Evolutionary conservation across 2,329 filamentous ascomycete species (phyloP), one percentile per base, ranked within the genome.

Genomic region (Aspergillus sp.): DNA sequence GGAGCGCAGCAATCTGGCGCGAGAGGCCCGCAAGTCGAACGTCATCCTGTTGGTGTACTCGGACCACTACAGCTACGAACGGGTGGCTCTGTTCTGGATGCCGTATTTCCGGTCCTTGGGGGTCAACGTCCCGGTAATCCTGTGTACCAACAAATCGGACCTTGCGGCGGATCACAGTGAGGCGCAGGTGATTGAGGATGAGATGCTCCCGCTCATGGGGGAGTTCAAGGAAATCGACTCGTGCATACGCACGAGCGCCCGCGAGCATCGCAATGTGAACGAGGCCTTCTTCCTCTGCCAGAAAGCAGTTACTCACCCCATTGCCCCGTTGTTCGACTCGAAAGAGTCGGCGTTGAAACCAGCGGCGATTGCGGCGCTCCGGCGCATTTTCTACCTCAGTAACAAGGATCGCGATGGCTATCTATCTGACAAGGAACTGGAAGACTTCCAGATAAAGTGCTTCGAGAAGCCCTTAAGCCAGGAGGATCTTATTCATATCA

Each of bases 141-240:
- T 98, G 35, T 96, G 91, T 53, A 86, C 91, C 53, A 96, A 96
- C 68, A 98, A 98, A 61, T 85, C 86, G n/a, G 91, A 98, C 51
- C 68, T 95, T 33, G 75, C 78, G 2, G 75, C 74, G 3, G 80
- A 82, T 47, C 80, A 76, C 26, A 82, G 72, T 37, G 86, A 85
- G 6, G 74, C 85, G 0, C 85, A 94, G 56, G 81, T 94, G 6
- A 77, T 94, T 28, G 84, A 94, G 51, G 91, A 96, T 58, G 91
- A 98, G 65, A 95, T 98, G 86, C 70, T 96, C 19, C 91, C 91
- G 1, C 80, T 98, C 44, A 95, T 98, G 91, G 81, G 84, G 40
- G 91, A 98, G 63, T 98, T 96, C 64, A 89, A 94, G 55, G 91
- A 96, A 60, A 95, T 98, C 43, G 91, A 98, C 57, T 94, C 88